Evolutionary conservation across 352 stramenopile genomes (phyloP).

Genomic region (Phytophthora vignae): DNA sequence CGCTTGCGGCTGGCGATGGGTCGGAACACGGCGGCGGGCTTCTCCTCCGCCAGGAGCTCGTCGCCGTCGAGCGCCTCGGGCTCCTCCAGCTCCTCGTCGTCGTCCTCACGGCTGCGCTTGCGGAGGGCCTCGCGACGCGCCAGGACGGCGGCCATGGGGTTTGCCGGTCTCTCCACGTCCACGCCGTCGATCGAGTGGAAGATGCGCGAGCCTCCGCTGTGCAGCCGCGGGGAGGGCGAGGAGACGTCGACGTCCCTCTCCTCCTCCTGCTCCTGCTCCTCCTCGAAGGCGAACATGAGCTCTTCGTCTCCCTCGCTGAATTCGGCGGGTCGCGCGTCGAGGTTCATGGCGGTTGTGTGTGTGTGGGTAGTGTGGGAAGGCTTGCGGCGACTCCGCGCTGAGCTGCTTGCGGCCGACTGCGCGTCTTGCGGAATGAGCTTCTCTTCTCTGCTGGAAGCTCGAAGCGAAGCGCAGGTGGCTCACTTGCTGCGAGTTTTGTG

Average conservation of each 20-base stretch:
- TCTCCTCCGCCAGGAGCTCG: conserved; percentile 21
- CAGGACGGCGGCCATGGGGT: conserved; percentile 56
- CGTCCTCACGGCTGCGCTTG: conserved; percentile 33
- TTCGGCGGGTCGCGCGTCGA: conserved; percentile 1
- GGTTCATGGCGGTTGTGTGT: not conserved
- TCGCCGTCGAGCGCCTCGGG: conserved; percentile 5
- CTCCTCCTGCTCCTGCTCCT: conserved; percentile 15
- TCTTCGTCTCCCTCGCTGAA: conserved; percentile 57
- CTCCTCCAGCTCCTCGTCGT: conserved; percentile 17
- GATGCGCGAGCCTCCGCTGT: conserved; percentile 20
- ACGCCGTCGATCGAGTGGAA: conserved; percentile 47
- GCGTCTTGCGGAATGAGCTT: conserved; percentile 45
- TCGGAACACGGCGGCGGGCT: conserved; percentile 6
- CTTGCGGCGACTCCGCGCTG: conserved; percentile 1
- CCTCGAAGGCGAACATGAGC: conserved; percentile 80
- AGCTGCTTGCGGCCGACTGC: conserved; percentile 10
- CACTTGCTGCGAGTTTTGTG: not conserved
- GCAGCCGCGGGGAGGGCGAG: conserved; percentile 13
- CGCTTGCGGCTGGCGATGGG: conserved; percentile 51
- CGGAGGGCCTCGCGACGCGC: conserved; percentile 51
- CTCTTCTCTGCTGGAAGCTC: too few species aligned
- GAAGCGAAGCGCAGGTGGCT: not conserved
- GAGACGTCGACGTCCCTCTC: too few species aligned
- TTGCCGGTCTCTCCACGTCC: conserved; percentile 43
- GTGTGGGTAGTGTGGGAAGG: not conserved